Evolutionary conservation across 108 stramenopile species (phyloP).

Genomic region (Cyclotella atomus): DNA sequence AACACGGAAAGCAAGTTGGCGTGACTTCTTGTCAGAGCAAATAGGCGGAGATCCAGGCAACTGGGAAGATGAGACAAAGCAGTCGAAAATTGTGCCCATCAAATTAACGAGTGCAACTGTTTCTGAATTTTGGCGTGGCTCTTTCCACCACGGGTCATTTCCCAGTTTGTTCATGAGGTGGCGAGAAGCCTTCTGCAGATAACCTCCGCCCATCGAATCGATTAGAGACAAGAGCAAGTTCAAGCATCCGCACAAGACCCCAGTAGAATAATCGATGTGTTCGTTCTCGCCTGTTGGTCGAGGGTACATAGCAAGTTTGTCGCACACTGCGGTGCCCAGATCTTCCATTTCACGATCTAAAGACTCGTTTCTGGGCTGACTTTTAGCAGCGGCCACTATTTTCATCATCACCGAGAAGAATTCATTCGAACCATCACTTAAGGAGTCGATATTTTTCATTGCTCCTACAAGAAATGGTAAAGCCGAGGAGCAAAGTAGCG

Average conservation of each 20-base stretch:
- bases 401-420: constrained; percentile 80
- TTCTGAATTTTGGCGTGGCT: constrained; percentile 8
- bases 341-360: constrained; percentile 43
- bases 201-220: constrained; percentile 57
- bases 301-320: constrained; percentile 77
- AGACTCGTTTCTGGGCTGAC: background rate
- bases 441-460: constrained; percentile 61
- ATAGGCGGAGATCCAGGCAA: constrained; percentile 67
- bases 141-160: constrained; percentile 62
- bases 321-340: constrained; percentile 80
- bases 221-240: constrained; percentile 73
- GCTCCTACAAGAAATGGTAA: constrained; percentile 84
- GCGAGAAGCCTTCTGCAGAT: constrained; percentile 58
- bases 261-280: constrained; percentile 64
- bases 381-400: constrained; percentile 50
- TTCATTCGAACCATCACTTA: constrained; percentile 71
- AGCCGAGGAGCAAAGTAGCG: constrained; percentile 63
- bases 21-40: constrained; percentile 83
- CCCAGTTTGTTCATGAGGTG: constrained; percentile 52
- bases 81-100: constrained; percentile 91
- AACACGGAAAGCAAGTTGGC: constrained; percentile 82
- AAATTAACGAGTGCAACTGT: constrained; percentile 69
- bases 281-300: constrained; percentile 60
- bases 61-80: constrained; percentile 71
- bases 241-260: constrained; percentile 86